Evolutionary conservation across 2,329 filamentous ascomycete species (phyloP).

Genomic region (Chrysosporium keratinophilum): DNA sequence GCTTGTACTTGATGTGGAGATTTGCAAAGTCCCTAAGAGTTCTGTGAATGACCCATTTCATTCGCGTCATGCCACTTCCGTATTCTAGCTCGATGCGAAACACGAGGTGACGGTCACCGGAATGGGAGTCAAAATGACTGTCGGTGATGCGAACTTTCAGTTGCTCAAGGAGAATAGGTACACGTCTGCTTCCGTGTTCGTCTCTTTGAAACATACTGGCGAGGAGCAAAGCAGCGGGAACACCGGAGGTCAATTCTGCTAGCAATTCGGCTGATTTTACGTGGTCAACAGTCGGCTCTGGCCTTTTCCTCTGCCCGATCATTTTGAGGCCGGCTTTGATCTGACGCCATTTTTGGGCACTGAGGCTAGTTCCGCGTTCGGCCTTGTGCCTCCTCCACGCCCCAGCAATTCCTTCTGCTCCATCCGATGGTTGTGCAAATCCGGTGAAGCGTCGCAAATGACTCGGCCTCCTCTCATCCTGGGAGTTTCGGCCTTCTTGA

Average conservation of each 20-base stretch:
- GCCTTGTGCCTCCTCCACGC: constrained; percentile 41
- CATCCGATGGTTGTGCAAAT: constrained; percentile 51
- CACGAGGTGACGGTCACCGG: constrained; percentile 61
- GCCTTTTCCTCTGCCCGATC: constrained; percentile 64
- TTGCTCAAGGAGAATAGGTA: constrained; percentile 90
- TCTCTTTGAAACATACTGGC: constrained; percentile 97
- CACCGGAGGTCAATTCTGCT: constrained; percentile 84
- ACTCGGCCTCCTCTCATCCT: constrained; percentile 48
- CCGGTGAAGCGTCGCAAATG: constrained; percentile 57
- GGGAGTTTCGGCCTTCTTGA: constrained; percentile 43
- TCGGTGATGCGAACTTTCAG: constrained; percentile 80
- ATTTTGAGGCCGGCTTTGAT: constrained; percentile 83
- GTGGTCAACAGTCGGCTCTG: constrained; percentile 76
- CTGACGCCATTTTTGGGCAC: constrained; percentile 78
- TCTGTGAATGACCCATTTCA: constrained; percentile 90
- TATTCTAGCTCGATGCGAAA: constrained; percentile 94
- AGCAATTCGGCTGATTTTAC: constrained; percentile 93
- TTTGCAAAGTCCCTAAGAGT: constrained; percentile 85
- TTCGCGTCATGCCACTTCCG: constrained; percentile 84
- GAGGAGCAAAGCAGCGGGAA: constrained; percentile 84
- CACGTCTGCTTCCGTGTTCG: constrained; percentile 87
- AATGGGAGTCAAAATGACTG: constrained; percentile 54
- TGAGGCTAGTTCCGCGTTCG: constrained; percentile 60
- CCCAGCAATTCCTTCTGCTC: constrained; percentile 53
- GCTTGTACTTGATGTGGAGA: constrained; percentile 84